Base-by-base conservation (phyloP, 192 early-diverging fungal genomes). In the Diversispora eburnea region DNA sequence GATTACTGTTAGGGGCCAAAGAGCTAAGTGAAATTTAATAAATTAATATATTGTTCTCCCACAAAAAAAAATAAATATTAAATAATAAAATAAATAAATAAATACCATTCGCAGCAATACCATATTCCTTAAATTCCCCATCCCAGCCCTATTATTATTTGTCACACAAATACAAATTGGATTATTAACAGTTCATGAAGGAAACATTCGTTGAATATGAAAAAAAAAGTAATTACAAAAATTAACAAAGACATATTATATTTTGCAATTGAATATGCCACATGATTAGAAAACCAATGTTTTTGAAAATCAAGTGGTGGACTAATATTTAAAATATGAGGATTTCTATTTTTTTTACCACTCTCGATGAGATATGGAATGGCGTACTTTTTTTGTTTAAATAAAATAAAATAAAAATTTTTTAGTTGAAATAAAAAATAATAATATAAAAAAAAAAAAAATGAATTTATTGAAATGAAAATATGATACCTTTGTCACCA, bases 1-100 rank as follows among this genome's bases (percentile, higher is more conserved):
- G 66, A 95, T 90, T 64, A 87, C 79, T 7, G 92, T 92, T 72
- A 86, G 75, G 12, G 92, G 92, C 93, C 81, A 82, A 33, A 82
- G 63, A 0, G 81, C 81, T 73, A 73, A 19, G 17, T 19, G 7
- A 12, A 52, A 47, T 33, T 13, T 39, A 46, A 58, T 3, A 19
- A 46, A 3, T 60, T 60, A 60, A 20, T 15, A 4, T 54, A 4
- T 4, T 17, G n/a, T 17, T 10, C 12, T 54, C 51, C 51, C 17
- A 4, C 51, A 12, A 46, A 45, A 15, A 68, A 17, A 8, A 68
- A 68, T 0, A 19, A 22, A 6, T 51, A 6, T 63, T 62, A 41
- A 48, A 47, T 13, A 33, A 15, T 55, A 22, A 33, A 25, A 20
- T n/a, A 8, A 1, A 5, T 49, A 10, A 10, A 42, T 19, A 20